Evolutionary conservation across 345 rosid genomes (phyloP).

Genomic region (Camelina neglecta): DNA sequence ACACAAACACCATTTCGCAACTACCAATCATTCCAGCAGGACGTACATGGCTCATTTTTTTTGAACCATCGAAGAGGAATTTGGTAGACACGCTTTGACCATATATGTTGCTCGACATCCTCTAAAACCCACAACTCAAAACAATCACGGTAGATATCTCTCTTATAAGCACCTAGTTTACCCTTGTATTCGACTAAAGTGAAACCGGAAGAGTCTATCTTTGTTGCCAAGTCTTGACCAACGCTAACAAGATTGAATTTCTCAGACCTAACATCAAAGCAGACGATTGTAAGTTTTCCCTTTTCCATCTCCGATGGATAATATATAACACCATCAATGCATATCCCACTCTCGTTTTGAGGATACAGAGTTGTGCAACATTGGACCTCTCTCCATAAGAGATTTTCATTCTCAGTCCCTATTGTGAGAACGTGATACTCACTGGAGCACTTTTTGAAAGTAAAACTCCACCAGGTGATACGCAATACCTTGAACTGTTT

Average conservation of each 20-base stretch:
- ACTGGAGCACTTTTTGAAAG: background rate
- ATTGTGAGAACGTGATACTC: background rate
- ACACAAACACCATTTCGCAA: background rate
- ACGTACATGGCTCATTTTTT: background rate
- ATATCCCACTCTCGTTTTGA: background rate
- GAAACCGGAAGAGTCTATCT: background rate
- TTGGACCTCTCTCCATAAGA: background rate
- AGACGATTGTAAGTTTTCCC: background rate
- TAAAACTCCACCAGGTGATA: background rate
- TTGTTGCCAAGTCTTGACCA: background rate
- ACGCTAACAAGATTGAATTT: background rate
- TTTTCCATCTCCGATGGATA: background rate
- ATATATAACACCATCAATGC: conserved; percentile 18
- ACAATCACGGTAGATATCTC: background rate
- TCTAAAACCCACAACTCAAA: background rate
- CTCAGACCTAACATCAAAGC: conserved; percentile 17
- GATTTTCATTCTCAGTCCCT: background rate
- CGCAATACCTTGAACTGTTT: conserved; percentile 4
- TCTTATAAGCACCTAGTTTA: background rate
- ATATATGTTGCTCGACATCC: background rate
- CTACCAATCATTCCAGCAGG: background rate
- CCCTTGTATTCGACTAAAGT: background rate
- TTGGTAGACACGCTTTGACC: background rate
- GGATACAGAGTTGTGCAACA: background rate
- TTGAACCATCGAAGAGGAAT: background rate